phyloP scores from a whole-genome alignment of 805 yeast species.

The Ogataea methanolica region DNA sequence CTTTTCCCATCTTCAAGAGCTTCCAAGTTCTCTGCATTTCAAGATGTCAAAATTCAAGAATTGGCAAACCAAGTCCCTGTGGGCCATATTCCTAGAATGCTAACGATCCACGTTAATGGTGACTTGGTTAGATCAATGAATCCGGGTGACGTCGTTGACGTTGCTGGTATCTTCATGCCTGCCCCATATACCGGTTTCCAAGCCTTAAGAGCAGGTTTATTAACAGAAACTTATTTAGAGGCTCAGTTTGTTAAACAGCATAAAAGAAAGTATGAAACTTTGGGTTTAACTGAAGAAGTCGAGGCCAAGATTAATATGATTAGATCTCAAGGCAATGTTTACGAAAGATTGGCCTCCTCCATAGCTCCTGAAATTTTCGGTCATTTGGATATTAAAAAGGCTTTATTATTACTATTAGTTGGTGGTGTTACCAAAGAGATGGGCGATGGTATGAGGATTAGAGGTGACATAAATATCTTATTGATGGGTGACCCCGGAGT shows the following conservation, averaged over 20 bases:
- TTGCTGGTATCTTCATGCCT: slow-evolving; percentile 89
- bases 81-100: slow-evolving; percentile 91
- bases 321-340: slow-evolving; percentile 61
- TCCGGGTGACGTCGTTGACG: slow-evolving; percentile 95
- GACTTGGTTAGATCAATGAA: slow-evolving; percentile 78
- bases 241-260: slow-evolving; percentile 84
- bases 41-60: slow-evolving; percentile 93
- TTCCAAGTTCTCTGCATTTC: slow-evolving; percentile 91
- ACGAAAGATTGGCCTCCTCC: slow-evolving; percentile 74
- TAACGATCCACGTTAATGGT: slow-evolving; percentile 87
- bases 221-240: slow-evolving; percentile 90
- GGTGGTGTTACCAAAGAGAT: slow-evolving; percentile 95
- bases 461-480: slow-evolving; percentile 95
- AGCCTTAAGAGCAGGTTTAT: slow-evolving; percentile 86
- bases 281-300: slow-evolving; percentile 53
- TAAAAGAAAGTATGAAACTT: slow-evolving; percentile 76
- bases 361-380: slow-evolving; percentile 99
- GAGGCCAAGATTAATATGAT: slow-evolving; percentile 53
- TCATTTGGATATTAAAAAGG: slow-evolving; percentile 89
- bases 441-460: slow-evolving; percentile 94
- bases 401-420: slow-evolving; percentile 73
- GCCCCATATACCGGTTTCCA: slow-evolving; percentile 93
- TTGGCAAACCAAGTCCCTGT: slow-evolving; percentile 95
- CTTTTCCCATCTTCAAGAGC: slow-evolving; percentile 92
- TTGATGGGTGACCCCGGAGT: slow-evolving; percentile 99